These are phyloP conservation scores for Taiwanofungus camphoratus DNA, from an alignment of 1,284 basidiomycete species.

Conservation along the genomic window DNA sequence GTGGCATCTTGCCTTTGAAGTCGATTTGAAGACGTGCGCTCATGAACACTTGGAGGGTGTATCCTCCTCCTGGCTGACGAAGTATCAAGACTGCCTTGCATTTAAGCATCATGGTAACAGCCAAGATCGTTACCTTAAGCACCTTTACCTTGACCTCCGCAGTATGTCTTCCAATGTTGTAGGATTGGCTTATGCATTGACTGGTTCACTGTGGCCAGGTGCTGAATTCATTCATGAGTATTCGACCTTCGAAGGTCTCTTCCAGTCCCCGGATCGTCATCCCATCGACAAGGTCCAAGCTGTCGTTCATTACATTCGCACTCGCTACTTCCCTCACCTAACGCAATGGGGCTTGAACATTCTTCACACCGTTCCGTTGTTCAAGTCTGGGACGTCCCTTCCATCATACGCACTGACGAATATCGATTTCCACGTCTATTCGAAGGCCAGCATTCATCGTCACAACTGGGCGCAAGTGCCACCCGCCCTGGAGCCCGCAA, in stretches of 20 bases:
- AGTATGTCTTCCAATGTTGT: constrained; percentile 18
- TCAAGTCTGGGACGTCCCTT: constrained; percentile 15
- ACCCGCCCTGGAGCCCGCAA: constrained; percentile 18
- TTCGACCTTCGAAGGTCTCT: constrained; percentile 24
- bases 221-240: constrained; percentile 27
- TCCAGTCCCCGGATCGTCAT: constrained; percentile 17
- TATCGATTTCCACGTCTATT: constrained; percentile 27
- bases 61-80: constrained; percentile 10
- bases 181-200: not conserved
- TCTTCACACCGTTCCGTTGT: constrained; percentile 28
- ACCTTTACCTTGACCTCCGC: constrained; percentile 26
- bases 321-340: constrained; percentile 27
- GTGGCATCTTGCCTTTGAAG: constrained; percentile 30
- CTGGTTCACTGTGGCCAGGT: constrained; percentile 9
- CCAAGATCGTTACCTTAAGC: constrained; percentile 20
- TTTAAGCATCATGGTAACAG: constrained; percentile 19
- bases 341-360: constrained; percentile 24
- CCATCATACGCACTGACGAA: constrained; percentile 25
- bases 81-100: constrained; percentile 16
- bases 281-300: constrained; percentile 26
- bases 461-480: constrained; percentile 20
- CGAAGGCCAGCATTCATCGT: constrained; percentile 16
- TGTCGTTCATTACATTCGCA: constrained; percentile 24
- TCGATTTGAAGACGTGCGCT: constrained; percentile 25
- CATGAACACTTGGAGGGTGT: constrained; percentile 15